phyloP scores from a whole-genome alignment of 352 stramenopile genomes.

The Globisporangium barbulae region DNA sequence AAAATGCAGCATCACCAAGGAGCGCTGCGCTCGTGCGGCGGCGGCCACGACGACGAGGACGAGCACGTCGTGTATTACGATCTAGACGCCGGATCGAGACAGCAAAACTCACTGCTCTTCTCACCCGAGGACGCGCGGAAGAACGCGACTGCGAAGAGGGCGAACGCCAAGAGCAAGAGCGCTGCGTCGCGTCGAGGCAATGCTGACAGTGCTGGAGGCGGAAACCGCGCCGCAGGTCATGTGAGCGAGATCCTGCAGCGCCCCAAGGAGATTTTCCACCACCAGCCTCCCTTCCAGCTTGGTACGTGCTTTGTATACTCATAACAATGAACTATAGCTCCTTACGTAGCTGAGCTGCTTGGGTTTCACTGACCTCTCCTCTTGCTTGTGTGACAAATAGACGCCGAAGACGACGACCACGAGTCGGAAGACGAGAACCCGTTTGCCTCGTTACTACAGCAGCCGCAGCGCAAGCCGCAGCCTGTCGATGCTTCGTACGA shows the following conservation, averaged over 20 bases:
- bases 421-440: constrained; percentile 44
- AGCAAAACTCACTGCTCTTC: constrained; percentile 21
- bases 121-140: constrained; percentile 2
- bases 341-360: too few species aligned
- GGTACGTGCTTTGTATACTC: constrained; percentile 20
- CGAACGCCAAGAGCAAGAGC: not conserved
- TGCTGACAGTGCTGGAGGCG: not conserved
- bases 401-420: constrained; percentile 26
- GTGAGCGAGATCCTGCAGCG: constrained; percentile 18
- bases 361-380: not conserved
- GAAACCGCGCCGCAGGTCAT: constrained; percentile 2
- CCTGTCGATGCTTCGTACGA: not conserved
- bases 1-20: constrained; percentile 3
- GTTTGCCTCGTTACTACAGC: constrained; percentile 56
- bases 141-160: not conserved
- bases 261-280: constrained; percentile 43
- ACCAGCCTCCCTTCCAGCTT: constrained; percentile 33
- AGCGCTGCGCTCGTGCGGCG: not conserved
- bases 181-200: not conserved
- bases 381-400: not conserved
- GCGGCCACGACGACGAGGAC: constrained; percentile 28
- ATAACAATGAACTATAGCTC: too few species aligned
- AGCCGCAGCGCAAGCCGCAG: constrained; percentile 6
- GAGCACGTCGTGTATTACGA: constrained; percentile 65
- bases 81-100: constrained; percentile 33